A percentile compares a stretch with the other conserved stretches of the same genome.
phyloP scores from a whole-genome alignment of 2,329 filamentous ascomycete species.

The Didymella arachidicola region DNA sequence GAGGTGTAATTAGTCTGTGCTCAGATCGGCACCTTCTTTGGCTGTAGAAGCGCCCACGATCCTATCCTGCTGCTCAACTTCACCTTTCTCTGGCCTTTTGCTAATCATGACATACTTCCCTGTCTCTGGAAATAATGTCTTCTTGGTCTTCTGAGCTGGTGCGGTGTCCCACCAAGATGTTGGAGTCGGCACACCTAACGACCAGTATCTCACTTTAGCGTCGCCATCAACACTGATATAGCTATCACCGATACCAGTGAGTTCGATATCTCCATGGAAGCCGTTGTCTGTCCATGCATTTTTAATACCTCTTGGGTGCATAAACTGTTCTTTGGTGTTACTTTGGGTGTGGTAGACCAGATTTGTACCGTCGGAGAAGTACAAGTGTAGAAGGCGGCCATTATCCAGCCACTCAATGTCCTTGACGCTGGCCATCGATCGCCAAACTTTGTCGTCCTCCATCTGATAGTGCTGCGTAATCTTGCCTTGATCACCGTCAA shows the following conservation, averaged over 20 bases:
- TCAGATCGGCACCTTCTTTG: not conserved
- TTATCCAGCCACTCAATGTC: slow-evolving; percentile 30
- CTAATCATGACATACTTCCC: slow-evolving; percentile 33
- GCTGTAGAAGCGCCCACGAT: not conserved
- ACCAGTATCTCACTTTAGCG: slow-evolving; percentile 36
- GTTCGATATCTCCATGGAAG: slow-evolving; percentile 27
- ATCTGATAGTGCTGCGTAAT: slow-evolving; percentile 33
- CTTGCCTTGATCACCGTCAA: slow-evolving; percentile 27
- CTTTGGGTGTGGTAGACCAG: slow-evolving; percentile 35
- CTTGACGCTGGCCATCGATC: slow-evolving; percentile 19
- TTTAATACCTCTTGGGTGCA: slow-evolving; percentile 24
- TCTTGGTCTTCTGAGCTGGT: slow-evolving; percentile 6
- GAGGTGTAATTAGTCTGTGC: not conserved
- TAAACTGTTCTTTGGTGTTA: slow-evolving; percentile 41
- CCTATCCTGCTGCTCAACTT: not conserved
- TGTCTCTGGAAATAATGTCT: slow-evolving; percentile 24
- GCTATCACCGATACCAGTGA: slow-evolving; percentile 17
- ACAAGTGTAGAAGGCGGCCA: slow-evolving; percentile 27
- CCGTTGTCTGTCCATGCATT: slow-evolving; percentile 15
- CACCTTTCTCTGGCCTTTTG: slow-evolving; percentile 11
- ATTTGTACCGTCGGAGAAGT: slow-evolving; percentile 30
- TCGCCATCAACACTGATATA: slow-evolving; percentile 41
- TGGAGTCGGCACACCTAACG: slow-evolving; percentile 10
- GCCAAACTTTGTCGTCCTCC: slow-evolving; percentile 8
- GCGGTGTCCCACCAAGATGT: slow-evolving; percentile 30